Percentiles rank a stretch among this genome's conserved stretches.
phyloP scores from a whole-genome alignment of 2,329 filamentous ascomycete species.

The Clonostachys rosea region DNA sequence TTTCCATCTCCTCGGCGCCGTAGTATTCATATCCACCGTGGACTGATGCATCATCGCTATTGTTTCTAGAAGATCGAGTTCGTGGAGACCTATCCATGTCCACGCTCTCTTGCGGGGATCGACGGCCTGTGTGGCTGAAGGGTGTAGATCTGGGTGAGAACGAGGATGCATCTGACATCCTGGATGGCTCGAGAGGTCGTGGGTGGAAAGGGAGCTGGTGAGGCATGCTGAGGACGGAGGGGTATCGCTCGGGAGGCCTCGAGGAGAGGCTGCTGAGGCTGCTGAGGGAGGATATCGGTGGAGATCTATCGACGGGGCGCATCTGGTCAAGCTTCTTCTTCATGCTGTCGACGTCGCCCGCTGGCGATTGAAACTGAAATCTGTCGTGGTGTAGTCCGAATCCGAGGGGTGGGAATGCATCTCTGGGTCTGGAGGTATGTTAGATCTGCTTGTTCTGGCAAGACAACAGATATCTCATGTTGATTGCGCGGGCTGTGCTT shows the following conservation, averaged over 20 bases:
- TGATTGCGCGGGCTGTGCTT: conserved; percentile 6
- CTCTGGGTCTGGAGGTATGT: conserved; percentile 27
- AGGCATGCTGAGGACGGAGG: conserved; percentile 33
- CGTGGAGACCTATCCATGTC: conserved; percentile 45
- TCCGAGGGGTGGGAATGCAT: conserved; percentile 27
- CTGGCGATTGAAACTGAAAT: conserved; percentile 38
- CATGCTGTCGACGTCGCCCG: conserved; percentile 42
- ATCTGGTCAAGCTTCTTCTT: conserved; percentile 51
- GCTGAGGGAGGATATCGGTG: conserved; percentile 33
- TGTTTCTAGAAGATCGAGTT: conserved; percentile 42
- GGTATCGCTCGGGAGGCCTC: conserved; percentile 20
- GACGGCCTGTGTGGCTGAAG: conserved; percentile 34
- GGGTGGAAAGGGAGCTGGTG: conserved; percentile 37
- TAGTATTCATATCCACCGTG: conserved; percentile 37
- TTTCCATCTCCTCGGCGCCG: conserved; percentile 37
- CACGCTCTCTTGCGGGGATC: conserved; percentile 34
- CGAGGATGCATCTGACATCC: conserved; percentile 37
- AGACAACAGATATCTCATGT: conserved; percentile 3
- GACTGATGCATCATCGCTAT: conserved; percentile 43
- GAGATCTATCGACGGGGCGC: conserved; percentile 37
- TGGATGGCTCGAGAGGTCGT: conserved; percentile 38
- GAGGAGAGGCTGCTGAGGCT: conserved; percentile 19
- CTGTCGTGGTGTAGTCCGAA: conserved; percentile 46
- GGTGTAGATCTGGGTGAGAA: conserved; percentile 29
- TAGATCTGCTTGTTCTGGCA: conserved; percentile 3